These are phyloP conservation scores for Haematococcus sp. DNA, from an alignment of 139 green algal species.

Conservation along the genomic window DNA sequence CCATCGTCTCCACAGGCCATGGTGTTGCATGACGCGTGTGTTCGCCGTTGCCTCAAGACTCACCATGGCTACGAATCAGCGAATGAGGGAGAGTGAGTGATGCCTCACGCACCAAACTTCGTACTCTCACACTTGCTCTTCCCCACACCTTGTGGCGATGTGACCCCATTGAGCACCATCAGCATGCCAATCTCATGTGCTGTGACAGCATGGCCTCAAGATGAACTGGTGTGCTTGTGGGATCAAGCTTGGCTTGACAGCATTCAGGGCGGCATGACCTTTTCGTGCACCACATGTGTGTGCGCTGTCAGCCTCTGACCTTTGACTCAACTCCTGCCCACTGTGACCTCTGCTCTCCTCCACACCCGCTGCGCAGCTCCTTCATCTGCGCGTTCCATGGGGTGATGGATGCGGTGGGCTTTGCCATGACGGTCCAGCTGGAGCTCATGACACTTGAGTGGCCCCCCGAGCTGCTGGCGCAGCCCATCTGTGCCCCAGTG, in stretches of 20 bases:
- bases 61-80: conserved; percentile 27
- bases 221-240: too few species aligned
- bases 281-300: too few species aligned
- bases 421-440: conserved; percentile 17
- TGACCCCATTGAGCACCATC: too few species aligned
- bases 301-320: too few species aligned
- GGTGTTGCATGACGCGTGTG: conserved; percentile 22
- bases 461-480: background rate
- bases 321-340: too few species aligned
- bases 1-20: conserved; percentile 9
- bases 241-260: too few species aligned
- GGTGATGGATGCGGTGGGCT: conserved; percentile 15
- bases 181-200: too few species aligned
- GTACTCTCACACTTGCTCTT: background rate
- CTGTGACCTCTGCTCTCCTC: too few species aligned
- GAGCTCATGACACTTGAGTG: background rate
- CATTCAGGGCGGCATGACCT: too few species aligned
- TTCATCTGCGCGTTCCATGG: conserved; percentile 34
- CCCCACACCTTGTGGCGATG: too few species aligned
- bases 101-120: background rate
- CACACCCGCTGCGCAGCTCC: too few species aligned
- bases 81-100: background rate
- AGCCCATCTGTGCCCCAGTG: background rate
- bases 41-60: conserved; percentile 8
- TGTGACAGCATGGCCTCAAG: too few species aligned